Conservation (phyloP, 768 basidiomycete genomes). For the Suillus paluster region DNA sequence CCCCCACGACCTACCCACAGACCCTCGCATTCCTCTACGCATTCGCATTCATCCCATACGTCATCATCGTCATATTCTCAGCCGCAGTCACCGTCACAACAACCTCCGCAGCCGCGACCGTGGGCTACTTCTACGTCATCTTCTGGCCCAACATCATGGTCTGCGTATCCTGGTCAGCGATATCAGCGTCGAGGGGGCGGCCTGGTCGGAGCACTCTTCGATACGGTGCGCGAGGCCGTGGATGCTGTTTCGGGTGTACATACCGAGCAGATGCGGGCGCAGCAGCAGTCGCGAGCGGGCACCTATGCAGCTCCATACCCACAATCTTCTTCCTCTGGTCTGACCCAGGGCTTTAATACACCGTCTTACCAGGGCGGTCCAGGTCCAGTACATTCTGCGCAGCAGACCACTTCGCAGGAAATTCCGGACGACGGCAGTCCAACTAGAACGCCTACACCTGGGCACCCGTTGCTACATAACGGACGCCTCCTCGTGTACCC, state of each 20-base stretch:
- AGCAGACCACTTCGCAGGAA: constrained; percentile 5
- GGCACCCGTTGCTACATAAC: constrained; percentile 66
- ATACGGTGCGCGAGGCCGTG: constrained; percentile 32
- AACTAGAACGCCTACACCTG: constrained; percentile 63
- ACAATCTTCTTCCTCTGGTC: constrained; percentile 3
- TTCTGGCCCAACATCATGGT: constrained; percentile 29
- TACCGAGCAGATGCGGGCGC: constrained; percentile 20
- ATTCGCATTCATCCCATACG: not conserved
- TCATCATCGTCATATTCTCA: constrained; percentile 6
- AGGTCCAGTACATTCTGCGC: not conserved
- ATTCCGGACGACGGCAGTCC: constrained; percentile 60
- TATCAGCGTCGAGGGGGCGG: constrained; percentile 23
- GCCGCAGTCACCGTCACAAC: constrained; percentile 15
- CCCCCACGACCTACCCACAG: constrained; percentile 27
- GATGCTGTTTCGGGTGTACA: constrained; percentile 30
- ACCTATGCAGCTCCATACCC: constrained; percentile 26
- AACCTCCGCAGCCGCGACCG: constrained; percentile 18
- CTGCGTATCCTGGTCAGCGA: constrained; percentile 2
- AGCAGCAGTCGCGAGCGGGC: constrained; percentile 19
- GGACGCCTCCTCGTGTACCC: constrained; percentile 76
- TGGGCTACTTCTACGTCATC: constrained; percentile 1
- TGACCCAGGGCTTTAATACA: constrained; percentile 11
- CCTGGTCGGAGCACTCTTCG: constrained; percentile 29
- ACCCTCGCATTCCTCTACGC: constrained; percentile 10
- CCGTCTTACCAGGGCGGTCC: constrained; percentile 15